Conservation (phyloP, 2,329 filamentous ascomycete genomes). For the Reticulascus tulasneorum region DNA sequence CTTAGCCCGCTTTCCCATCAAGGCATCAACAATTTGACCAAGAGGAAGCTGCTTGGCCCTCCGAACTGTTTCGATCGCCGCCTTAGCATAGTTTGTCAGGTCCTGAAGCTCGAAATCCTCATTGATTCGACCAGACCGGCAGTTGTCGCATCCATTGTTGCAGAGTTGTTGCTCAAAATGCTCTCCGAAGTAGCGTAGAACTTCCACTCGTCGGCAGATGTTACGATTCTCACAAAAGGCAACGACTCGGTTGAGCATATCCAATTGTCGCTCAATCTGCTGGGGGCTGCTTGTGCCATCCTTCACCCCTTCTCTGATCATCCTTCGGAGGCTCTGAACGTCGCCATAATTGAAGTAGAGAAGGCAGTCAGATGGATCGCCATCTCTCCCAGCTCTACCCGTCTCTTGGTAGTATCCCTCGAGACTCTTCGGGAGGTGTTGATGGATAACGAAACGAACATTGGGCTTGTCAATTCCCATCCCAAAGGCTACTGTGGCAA, state of each 20-base stretch:
- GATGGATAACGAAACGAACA: constrained; percentile 93
- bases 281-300: constrained; percentile 71
- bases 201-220: constrained; percentile 82
- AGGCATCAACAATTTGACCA: constrained; percentile 77
- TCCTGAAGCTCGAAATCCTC: constrained; percentile 69
- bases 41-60: constrained; percentile 63
- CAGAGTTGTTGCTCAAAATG: constrained; percentile 70
- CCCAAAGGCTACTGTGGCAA: constrained; percentile 96
- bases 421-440: constrained; percentile 87
- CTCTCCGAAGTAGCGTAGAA: constrained; percentile 94
- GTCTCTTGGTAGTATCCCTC: constrained; percentile 99
- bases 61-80: constrained; percentile 66
- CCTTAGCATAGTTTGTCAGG: constrained; percentile 69
- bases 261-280: constrained; percentile 78
- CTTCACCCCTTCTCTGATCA: constrained; percentile 83
- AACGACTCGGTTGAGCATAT: constrained; percentile 81
- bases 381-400: constrained; percentile 88
- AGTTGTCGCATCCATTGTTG: constrained; percentile 80
- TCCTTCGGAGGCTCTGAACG: constrained; percentile 65
- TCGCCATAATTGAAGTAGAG: constrained; percentile 84
- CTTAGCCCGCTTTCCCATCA: constrained; percentile 64
- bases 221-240: constrained; percentile 85
- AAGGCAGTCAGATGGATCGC: constrained; percentile 81
- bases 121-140: constrained; percentile 68
- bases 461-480: constrained; percentile 99